A percentile compares a stretch with the other conserved stretches of the same genome.
Conservation (phyloP, 805 yeast genomes). For the Yamadazyma sp. region DNA sequence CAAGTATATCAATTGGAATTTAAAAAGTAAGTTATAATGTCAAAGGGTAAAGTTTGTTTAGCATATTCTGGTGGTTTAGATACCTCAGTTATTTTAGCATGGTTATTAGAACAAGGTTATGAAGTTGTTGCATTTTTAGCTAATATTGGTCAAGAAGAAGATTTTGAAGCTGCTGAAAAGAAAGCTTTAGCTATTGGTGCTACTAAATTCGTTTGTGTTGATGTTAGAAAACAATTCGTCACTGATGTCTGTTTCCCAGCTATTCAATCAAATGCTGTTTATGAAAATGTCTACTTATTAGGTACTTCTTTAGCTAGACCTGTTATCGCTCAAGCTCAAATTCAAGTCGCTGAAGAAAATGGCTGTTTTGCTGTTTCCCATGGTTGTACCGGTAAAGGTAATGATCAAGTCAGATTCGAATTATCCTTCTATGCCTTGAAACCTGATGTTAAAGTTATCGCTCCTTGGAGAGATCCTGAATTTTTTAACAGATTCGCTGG, state of each 20-base stretch:
- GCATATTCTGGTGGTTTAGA: slow-evolving; percentile 99
- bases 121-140: slow-evolving; percentile 99
- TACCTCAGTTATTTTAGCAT: slow-evolving; percentile 95
- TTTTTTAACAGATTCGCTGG: slow-evolving; percentile 97
- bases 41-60: slow-evolving; percentile 98
- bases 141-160: slow-evolving; percentile 99
- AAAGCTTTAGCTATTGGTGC: slow-evolving; percentile 98
- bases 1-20: not conserved
- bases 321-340: slow-evolving; percentile 97
- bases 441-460: slow-evolving; percentile 94
- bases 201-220: slow-evolving; percentile 88
- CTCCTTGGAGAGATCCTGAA: slow-evolving; percentile 98
- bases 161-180: slow-evolving; percentile 93
- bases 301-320: slow-evolving; percentile 99
- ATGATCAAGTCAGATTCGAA: slow-evolving; percentile 98
- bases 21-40: slow-evolving; percentile 47
- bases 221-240: slow-evolving; percentile 95
- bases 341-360: slow-evolving; percentile 92
- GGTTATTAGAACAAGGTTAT: slow-evolving; percentile 97
- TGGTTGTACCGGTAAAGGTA: slow-evolving; percentile 99
- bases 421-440: slow-evolving; percentile 94
- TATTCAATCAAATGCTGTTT: slow-evolving; percentile 94
- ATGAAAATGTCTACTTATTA: slow-evolving; percentile 92
- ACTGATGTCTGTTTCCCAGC: slow-evolving; percentile 94
- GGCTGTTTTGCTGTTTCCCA: slow-evolving; percentile 99